Conservation (phyloP, 306 rosid species). For the Quercus alba region DNA sequence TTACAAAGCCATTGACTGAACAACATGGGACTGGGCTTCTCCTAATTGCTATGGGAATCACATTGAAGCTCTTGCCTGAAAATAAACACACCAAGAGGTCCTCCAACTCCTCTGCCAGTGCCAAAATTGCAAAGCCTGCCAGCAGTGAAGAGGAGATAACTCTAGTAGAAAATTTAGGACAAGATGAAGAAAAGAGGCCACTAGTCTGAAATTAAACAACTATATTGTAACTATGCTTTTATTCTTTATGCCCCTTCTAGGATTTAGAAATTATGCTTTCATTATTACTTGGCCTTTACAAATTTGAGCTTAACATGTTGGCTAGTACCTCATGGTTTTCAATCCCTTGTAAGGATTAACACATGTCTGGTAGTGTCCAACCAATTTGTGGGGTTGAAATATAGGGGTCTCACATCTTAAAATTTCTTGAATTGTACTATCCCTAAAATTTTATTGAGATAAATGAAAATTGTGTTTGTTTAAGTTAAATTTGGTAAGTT, state of each 20-base stretch:
- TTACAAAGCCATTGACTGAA: conserved; percentile 92
- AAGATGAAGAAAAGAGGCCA: conserved; percentile 60
- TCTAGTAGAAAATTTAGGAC: conserved; percentile 16
- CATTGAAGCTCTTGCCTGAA: conserved; percentile 80
- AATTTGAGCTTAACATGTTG: not conserved
- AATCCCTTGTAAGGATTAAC: too few relatives aligned
- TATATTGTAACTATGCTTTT: not conserved
- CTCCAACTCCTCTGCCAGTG: conserved; percentile 17
- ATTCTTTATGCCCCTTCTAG: conserved; percentile 1
- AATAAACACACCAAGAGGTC: conserved; percentile 34
- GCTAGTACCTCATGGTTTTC: too few relatives aligned
- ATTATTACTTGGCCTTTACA: not conserved
- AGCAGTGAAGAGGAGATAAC: conserved; percentile 25
- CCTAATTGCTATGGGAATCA: conserved; percentile 88
- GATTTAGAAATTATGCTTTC: not conserved
- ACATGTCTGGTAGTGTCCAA: too few relatives aligned
- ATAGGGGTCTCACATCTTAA: not conserved
- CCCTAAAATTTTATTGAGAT: not conserved
- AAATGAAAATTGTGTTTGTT: not conserved
- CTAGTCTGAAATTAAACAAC: conserved; percentile 41
- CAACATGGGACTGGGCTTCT: conserved; percentile 86
- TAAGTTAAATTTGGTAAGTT: too few relatives aligned
- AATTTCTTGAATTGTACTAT: not conserved
- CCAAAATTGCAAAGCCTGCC: conserved; percentile 24
- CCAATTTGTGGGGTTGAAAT: not conserved